Conservation (phyloP, 2,329 filamentous ascomycete species). For the Trichothecium sympodiale region DNA sequence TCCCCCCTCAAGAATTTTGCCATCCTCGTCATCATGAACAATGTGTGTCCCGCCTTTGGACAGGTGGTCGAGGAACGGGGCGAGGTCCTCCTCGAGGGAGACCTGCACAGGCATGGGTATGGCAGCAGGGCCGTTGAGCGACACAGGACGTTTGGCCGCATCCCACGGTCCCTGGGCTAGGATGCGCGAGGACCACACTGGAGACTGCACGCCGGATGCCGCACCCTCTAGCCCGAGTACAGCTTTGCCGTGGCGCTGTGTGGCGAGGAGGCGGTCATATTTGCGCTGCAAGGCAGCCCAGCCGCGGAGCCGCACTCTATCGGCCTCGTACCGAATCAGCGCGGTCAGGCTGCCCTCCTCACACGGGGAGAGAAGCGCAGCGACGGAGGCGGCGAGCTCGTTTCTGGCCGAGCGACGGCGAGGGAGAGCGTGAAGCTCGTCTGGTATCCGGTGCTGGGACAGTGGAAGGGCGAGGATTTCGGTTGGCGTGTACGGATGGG, state of each 20-base stretch:
- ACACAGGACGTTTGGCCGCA: constrained; percentile 16
- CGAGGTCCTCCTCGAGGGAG: constrained; percentile 18
- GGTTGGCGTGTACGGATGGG: constrained; percentile 18
- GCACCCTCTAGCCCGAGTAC: constrained; percentile 17
- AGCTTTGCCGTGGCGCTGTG: constrained; percentile 18
- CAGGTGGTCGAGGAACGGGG: constrained; percentile 22
- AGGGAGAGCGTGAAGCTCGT: constrained; percentile 20
- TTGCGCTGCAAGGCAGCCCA: constrained; percentile 24
- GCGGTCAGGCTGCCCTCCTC: constrained; percentile 22
- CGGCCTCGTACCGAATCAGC: constrained; percentile 24
- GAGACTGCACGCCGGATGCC: constrained; percentile 18
- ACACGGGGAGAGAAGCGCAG: constrained; percentile 21
- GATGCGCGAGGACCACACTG: constrained; percentile 21
- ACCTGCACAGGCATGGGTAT: constrained; percentile 23
- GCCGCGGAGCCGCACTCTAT: constrained; percentile 23
- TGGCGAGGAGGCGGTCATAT: constrained; percentile 20
- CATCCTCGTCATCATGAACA: constrained; percentile 12
- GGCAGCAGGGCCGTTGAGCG: constrained; percentile 17
- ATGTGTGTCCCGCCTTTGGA: constrained; percentile 17
- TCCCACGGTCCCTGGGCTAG: constrained; percentile 22
- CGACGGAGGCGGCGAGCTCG: constrained; percentile 17
- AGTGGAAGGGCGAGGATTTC: constrained; percentile 24
- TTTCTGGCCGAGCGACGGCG: constrained; percentile 21
- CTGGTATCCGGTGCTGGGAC: constrained; percentile 15
- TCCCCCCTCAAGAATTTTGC: constrained; percentile 19